phyloP scores from a whole-genome alignment of 1,139 yeast species.

The Suhomyces coccinellae region DNA sequence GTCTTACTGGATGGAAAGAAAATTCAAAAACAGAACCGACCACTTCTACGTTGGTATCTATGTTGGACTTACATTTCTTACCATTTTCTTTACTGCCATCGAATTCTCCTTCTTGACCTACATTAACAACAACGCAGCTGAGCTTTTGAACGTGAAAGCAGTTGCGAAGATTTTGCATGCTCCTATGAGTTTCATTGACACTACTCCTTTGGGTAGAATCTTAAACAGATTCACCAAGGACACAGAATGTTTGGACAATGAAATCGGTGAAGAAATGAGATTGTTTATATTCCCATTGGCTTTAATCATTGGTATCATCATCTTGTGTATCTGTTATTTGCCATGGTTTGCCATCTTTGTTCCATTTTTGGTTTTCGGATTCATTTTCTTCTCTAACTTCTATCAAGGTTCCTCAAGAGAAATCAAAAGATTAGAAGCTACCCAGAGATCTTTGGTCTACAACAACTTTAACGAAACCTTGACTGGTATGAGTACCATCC shows the following conservation, averaged over 20 bases:
- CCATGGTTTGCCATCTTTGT: constrained; percentile 51
- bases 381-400: constrained; percentile 37
- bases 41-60: constrained; percentile 33
- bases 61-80: constrained; percentile 31
- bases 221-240: constrained; percentile 58
- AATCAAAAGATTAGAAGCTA: constrained; percentile 46
- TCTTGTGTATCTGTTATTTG: constrained; percentile 45
- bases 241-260: constrained; percentile 49
- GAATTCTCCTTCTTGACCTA: constrained; percentile 58
- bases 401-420: constrained; percentile 48
- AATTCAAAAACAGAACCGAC: constrained; percentile 23
- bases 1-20: constrained; percentile 38
- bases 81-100: constrained; percentile 49
- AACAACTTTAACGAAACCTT: constrained; percentile 49
- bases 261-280: constrained; percentile 46
- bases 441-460: constrained; percentile 47
- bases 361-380: constrained; percentile 37
- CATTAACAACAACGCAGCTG: constrained; percentile 48
- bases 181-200: constrained; percentile 48
- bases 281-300: constrained; percentile 43
- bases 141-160: constrained; percentile 38
- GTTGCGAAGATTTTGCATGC: constrained; percentile 41
- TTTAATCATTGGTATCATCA: constrained; percentile 41
- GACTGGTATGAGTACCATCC: constrained; percentile 46
- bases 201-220: constrained; percentile 48